These are phyloP conservation scores for Tricholoma matsutake DNA, from an alignment of 768 basidiomycete genomes.

Conservation along the genomic window DNA sequence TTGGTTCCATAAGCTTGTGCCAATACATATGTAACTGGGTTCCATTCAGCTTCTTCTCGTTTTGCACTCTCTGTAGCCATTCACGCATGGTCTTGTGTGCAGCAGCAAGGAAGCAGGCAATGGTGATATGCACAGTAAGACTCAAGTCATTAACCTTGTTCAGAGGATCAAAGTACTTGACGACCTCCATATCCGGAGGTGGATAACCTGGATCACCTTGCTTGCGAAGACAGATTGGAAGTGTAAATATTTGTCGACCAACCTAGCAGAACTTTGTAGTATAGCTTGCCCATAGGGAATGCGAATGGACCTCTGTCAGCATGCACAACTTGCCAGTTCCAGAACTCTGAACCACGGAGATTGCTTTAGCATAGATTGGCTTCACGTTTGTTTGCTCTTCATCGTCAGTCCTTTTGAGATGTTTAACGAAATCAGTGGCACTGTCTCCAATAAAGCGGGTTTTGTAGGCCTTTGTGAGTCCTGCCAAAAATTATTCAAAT, in stretches of 20 bases:
- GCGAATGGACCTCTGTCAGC: not conserved
- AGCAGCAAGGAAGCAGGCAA: not conserved
- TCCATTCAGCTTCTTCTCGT: not conserved
- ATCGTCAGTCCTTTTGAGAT: not conserved
- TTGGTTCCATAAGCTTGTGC: not conserved
- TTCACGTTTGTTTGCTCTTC: not conserved
- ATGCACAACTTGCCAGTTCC: not conserved
- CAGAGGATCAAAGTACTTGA: not conserved
- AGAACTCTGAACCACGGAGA: not conserved
- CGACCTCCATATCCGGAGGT: not conserved
- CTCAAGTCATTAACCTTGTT: not conserved
- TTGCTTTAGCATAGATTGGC: not conserved
- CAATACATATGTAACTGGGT: not conserved
- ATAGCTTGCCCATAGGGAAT: not conserved
- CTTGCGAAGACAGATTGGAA: constrained; percentile 1
- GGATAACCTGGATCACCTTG: not conserved
- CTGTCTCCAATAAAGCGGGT: not conserved
- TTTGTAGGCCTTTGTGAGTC: not conserved
- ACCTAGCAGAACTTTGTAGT: not conserved
- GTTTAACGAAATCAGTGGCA: not conserved
- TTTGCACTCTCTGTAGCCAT: not conserved
- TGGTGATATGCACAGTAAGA: not conserved
- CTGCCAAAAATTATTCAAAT: not conserved
- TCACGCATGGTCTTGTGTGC: not conserved
- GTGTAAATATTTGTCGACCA: not conserved